Conservation (phyloP, 208 protist genomes). For the Trypanosoma rangeli region DNA sequence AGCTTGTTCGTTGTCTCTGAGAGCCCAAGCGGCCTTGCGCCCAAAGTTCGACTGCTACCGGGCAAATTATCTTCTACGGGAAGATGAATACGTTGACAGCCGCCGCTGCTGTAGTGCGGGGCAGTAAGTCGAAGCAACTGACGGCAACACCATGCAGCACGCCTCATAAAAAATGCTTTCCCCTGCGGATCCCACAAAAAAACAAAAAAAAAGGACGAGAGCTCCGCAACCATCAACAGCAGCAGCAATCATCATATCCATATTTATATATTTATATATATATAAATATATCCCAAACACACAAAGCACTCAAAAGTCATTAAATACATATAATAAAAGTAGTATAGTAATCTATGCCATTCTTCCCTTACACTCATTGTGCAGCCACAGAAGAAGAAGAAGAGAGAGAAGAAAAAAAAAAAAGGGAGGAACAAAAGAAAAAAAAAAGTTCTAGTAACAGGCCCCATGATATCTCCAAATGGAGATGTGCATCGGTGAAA, state of each 20-base stretch:
- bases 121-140: background rate
- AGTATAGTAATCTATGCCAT: no score
- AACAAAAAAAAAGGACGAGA: background rate
- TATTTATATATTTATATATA: no score
- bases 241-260: background rate
- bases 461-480: background rate
- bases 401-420: background rate
- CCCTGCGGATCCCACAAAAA: background rate
- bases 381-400: background rate
- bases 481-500: background rate
- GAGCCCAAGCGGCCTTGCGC: background rate
- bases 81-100: background rate
- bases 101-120: background rate
- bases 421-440: background rate
- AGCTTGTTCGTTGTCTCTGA: background rate
- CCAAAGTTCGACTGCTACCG: background rate
- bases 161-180: background rate
- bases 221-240: background rate
- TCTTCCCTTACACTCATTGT: no score
- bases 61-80: background rate
- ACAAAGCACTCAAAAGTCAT: background rate
- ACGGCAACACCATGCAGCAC: conserved; percentile 1
- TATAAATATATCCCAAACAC: no score
- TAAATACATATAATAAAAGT: no score
- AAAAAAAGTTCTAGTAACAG: background rate